These are phyloP conservation scores for Aspergillus olivimuriae DNA, from an alignment of 495 filamentous ascomycete genomes.

Conservation along the genomic window DNA sequence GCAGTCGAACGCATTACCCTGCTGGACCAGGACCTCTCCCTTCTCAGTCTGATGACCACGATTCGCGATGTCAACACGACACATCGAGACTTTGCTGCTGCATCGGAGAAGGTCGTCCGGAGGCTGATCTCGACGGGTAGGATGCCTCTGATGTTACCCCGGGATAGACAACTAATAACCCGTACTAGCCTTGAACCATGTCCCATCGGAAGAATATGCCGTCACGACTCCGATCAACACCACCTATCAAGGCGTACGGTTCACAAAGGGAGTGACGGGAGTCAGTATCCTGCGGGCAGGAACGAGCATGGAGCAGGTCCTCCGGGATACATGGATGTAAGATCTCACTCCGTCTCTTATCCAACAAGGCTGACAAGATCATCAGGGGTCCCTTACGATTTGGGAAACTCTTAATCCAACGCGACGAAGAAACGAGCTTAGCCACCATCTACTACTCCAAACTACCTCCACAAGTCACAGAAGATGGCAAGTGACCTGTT, in stretches of 20 bases:
- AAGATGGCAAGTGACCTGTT: slow-evolving; percentile 3
- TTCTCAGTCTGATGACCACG: slow-evolving; percentile 16
- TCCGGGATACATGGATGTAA: slow-evolving; percentile 14
- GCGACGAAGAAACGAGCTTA: slow-evolving; percentile 16
- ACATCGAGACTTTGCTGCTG: slow-evolving; percentile 8
- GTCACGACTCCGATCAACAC: slow-evolving; percentile 8
- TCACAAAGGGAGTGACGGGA: slow-evolving; percentile 13
- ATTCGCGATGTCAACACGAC: slow-evolving; percentile 11
- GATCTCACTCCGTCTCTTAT: neutral
- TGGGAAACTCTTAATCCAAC: slow-evolving; percentile 17
- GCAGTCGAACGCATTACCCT: slow-evolving; percentile 3
- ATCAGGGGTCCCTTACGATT: slow-evolving; percentile 12
- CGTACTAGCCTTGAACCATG: slow-evolving; percentile 10
- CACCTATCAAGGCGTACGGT: slow-evolving; percentile 7
- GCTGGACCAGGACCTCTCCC: slow-evolving; percentile 10
- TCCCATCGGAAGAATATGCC: slow-evolving; percentile 6
- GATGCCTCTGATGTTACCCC: neutral
- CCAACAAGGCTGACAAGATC: neutral
- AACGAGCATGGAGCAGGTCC: slow-evolving; percentile 13
- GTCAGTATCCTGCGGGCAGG: slow-evolving; percentile 19
- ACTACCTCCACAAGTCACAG: slow-evolving; percentile 8
- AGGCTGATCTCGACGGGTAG: slow-evolving; percentile 9
- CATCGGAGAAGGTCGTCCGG: slow-evolving; percentile 11
- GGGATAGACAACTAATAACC: neutral
- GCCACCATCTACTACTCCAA: slow-evolving; percentile 15